Conservation (phyloP, 371 early-diverging fungal genomes). For the Syncephalastrum sp. region DNA sequence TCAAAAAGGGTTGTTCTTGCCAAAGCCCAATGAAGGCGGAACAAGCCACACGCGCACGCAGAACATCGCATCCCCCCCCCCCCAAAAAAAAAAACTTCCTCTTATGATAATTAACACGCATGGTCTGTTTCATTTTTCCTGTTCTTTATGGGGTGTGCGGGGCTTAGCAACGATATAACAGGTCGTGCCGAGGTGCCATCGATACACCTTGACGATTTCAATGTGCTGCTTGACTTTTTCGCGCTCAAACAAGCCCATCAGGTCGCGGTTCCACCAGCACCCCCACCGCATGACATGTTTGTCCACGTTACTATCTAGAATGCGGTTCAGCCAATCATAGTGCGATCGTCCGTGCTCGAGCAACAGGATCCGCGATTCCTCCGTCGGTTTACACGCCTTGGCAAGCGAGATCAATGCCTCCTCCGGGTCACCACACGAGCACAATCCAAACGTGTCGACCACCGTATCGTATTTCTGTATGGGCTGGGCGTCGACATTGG, state of each 20-base stretch:
- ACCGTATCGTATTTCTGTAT: conserved; percentile 64
- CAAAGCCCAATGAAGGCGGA: too few relatives aligned
- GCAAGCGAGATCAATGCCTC: conserved; percentile 63
- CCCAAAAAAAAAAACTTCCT: too few relatives aligned
- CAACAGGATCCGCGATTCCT: conserved; percentile 64
- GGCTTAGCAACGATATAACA: conserved; percentile 62
- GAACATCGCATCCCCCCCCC: too few relatives aligned
- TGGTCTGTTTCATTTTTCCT: conserved; percentile 2
- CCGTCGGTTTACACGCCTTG: conserved; percentile 49
- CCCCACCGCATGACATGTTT: conserved; percentile 81
- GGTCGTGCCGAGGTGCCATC: conserved; percentile 85
- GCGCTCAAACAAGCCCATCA: conserved; percentile 58
- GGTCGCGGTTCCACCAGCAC: conserved; percentile 88
- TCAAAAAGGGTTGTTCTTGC: too few relatives aligned
- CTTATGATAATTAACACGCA: too few relatives aligned
- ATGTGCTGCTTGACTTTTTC: conserved; percentile 57
- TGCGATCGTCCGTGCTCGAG: conserved; percentile 78
- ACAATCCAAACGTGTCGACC: conserved; percentile 81
- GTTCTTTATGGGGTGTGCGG: conserved; percentile 10
- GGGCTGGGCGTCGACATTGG: conserved; percentile 36
- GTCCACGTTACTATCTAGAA: conserved; percentile 68
- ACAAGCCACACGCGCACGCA: too few relatives aligned
- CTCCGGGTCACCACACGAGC: conserved; percentile 72
- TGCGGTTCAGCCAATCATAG: conserved; percentile 65
- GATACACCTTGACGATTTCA: conserved; percentile 52